These are phyloP conservation scores for Purpureocillium lavendulum DNA, from an alignment of 2,329 filamentous ascomycete genomes.

Conservation along the genomic window DNA sequence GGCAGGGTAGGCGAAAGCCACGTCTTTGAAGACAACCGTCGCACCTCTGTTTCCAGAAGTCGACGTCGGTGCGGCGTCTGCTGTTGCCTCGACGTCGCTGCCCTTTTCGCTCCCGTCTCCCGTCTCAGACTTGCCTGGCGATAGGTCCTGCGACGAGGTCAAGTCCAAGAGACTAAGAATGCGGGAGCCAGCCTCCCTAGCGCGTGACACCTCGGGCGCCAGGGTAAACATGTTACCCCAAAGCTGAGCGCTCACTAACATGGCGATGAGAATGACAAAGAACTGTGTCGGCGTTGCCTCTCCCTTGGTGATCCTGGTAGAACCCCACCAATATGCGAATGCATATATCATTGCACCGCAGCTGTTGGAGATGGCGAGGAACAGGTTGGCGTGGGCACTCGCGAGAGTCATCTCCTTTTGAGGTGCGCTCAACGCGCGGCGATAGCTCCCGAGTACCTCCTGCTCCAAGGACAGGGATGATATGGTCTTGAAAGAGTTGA, in stretches of 20 bases:
- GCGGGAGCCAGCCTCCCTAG: constrained; percentile 50
- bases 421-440: constrained; percentile 36
- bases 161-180: constrained; percentile 44
- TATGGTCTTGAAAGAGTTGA: constrained; percentile 57
- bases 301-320: constrained; percentile 59
- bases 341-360: constrained; percentile 62
- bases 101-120: constrained; percentile 8
- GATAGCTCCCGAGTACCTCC: constrained; percentile 45
- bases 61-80: constrained; percentile 15
- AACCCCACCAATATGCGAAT: constrained; percentile 74
- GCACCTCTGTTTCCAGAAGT: constrained; percentile 23
- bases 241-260: constrained; percentile 64
- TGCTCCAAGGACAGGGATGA: constrained; percentile 45
- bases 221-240: constrained; percentile 70
- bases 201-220: constrained; percentile 65
- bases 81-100: constrained; percentile 30
- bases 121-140: constrained; percentile 7
- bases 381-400: constrained; percentile 45
- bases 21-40: constrained; percentile 46
- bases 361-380: constrained; percentile 52
- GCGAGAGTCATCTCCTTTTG: constrained; percentile 45
- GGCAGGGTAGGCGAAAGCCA: constrained; percentile 59
- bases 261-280: constrained; percentile 63
- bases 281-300: constrained; percentile 59
- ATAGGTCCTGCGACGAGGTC: constrained; percentile 20